Base-by-base conservation (phyloP, 2,329 filamentous ascomycete species). In the Fusarium sulawesiense region DNA sequence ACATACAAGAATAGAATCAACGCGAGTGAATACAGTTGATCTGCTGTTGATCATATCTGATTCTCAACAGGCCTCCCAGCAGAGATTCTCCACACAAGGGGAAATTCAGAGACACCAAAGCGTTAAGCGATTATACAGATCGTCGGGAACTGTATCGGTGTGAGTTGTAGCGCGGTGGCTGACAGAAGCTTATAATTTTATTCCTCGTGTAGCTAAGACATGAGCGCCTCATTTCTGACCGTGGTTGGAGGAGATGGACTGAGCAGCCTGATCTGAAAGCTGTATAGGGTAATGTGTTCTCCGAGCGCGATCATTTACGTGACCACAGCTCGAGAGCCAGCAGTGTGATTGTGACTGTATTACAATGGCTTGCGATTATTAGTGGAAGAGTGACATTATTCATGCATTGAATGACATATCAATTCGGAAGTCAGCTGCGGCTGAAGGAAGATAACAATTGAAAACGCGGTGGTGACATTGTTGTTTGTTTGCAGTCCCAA, bases 71-170 rank as follows among this genome's bases (percentile, higher is more conserved):
- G 34, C 34, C 34, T 37, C 34, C 34, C 18, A 11, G 34, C 11
- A 20, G 18, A 14, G 6, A 3, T 20, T 27, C 9, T 16, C 37
- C 30, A 6, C 20, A 7, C 3, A 23, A 23, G 41, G 20, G 20
- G 13, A 23, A 50, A 25, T 50, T 50, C 20, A 16, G 11, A 49
- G 47, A 37, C 47, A 34, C 37, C 13, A 23, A 20, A 23, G 27
- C 27, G 30, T 21, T 37, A 32, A 21, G 34, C 23, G 7, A 23
- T n/a, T 34, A 49, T 49, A 21, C 47, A 29, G 47, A 49, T 49
- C 46, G 46, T 49, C 47, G 29, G n/a, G 12, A 30, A 20, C 47
- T 4, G 47, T 49, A 23, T 49, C 30, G 47, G 47, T 37, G 34
- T 37, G 34, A 11, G 34, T 11, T n/a, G 12, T 37, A 37, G 34